These are phyloP conservation scores for Cystoisospora suis DNA, from an alignment of 169 alveolate genomes.

Conservation along the genomic window DNA sequence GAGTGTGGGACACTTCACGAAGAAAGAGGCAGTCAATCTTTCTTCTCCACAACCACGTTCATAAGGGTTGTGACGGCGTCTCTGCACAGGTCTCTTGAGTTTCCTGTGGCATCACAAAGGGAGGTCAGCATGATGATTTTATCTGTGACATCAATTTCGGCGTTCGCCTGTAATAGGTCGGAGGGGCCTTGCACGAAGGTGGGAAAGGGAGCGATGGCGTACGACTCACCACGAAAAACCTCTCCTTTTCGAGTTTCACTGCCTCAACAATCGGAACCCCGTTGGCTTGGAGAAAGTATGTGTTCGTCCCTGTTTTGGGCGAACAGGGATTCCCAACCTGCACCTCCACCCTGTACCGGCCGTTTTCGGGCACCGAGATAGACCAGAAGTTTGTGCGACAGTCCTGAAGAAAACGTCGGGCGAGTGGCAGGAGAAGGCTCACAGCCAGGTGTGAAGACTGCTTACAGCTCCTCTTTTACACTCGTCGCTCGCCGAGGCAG, in stretches of 20 bases:
- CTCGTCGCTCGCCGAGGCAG: slow-evolving; percentile 15
- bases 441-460: background rate
- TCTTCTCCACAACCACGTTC: slow-evolving; percentile 25
- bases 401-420: background rate
- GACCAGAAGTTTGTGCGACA: slow-evolving; percentile 64
- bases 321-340: slow-evolving; percentile 58
- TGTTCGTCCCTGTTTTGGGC: background rate
- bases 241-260: slow-evolving; percentile 11
- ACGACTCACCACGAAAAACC: slow-evolving; percentile 28
- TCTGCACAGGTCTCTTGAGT: background rate
- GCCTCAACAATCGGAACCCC: slow-evolving; percentile 21
- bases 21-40: background rate
- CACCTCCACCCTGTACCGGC: slow-evolving; percentile 32
- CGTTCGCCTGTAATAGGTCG: background rate
- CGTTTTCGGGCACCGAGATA: slow-evolving; percentile 29
- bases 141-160: slow-evolving; percentile 6
- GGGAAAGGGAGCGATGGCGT: too few relatives aligned
- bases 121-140: slow-evolving; percentile 14
- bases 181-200: background rate
- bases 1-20: background rate
- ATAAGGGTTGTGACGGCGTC: slow-evolving; percentile 39
- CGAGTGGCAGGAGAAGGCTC: background rate
- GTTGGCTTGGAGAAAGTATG: slow-evolving; percentile 47
- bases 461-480: slow-evolving; percentile 8
- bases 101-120: slow-evolving; percentile 30